These are phyloP conservation scores for Lentithecium fluviatile DNA, from an alignment of 495 filamentous ascomycete genomes.

Conservation along the genomic window DNA sequence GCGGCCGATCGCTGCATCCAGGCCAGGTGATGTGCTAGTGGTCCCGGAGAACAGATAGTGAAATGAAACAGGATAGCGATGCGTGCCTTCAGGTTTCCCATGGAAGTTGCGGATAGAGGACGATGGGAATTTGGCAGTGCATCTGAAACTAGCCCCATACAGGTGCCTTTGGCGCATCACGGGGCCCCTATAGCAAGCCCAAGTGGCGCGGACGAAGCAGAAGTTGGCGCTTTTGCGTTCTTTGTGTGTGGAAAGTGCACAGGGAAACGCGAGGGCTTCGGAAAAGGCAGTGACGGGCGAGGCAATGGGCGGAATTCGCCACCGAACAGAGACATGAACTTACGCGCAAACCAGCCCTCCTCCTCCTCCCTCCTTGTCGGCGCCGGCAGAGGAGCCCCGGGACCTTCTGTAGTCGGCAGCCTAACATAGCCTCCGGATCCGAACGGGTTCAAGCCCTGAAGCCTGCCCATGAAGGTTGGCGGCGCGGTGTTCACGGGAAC, in stretches of 20 bases:
- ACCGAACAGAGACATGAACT: conserved; percentile 51
- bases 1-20: conserved; percentile 26
- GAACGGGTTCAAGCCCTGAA: conserved; percentile 89
- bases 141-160: conserved; percentile 8
- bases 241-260: conserved; percentile 16
- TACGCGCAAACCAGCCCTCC: conserved; percentile 92
- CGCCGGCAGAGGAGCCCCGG: conserved; percentile 85
- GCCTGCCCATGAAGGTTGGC: conserved; percentile 71
- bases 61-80: conserved; percentile 4
- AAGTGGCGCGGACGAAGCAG: not conserved
- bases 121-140: conserved; percentile 1
- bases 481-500: conserved; percentile 73
- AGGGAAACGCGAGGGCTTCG: conserved; percentile 27
- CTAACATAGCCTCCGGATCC: conserved; percentile 83
- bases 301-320: conserved; percentile 8
- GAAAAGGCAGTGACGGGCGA: conserved; percentile 5
- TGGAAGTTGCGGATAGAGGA: conserved; percentile 1
- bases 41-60: not conserved
- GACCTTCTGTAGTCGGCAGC: conserved; percentile 79
- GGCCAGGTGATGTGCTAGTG: conserved; percentile 21
- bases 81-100: conserved; percentile 3
- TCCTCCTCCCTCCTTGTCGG: conserved; percentile 86
- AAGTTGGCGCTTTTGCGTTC: not conserved
- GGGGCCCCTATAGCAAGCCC: not conserved
- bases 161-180: conserved; percentile 27